Evolutionary conservation across 768 basidiomycete species (phyloP).

Genomic region (Gloeopeniophorella convolvens): DNA sequence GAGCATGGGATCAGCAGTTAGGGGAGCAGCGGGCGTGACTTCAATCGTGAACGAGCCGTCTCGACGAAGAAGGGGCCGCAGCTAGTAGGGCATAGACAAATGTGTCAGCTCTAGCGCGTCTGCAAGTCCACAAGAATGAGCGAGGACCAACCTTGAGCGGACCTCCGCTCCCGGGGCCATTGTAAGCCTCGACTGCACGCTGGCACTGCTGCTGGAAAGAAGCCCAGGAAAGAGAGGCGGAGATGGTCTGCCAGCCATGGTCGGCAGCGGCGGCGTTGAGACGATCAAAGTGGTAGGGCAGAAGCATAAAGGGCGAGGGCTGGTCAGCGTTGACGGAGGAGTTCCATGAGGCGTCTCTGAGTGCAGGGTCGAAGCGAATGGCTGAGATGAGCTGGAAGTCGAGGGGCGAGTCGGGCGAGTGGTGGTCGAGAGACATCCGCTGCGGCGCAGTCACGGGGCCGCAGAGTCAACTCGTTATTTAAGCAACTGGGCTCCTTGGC

Average conservation of each 20-base stretch:
- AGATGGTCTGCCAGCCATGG: conserved; percentile 45
- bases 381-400: conserved; percentile 41
- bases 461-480: background rate
- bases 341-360: conserved; percentile 51
- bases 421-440: background rate
- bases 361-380: conserved; percentile 49
- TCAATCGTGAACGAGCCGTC: conserved; percentile 2
- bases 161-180: conserved; percentile 1
- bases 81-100: conserved; percentile 28
- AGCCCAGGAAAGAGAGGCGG: conserved; percentile 32
- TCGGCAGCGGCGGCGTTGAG: conserved; percentile 42
- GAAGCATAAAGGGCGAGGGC: conserved; percentile 55
- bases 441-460: background rate
- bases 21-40: conserved; percentile 21
- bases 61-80: conserved; percentile 39
- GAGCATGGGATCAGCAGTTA: conserved; percentile 22
- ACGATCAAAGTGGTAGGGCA: conserved; percentile 55
- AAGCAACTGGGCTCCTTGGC: conserved; percentile 7
- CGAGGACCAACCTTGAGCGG: conserved; percentile 15
- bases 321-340: conserved; percentile 37
- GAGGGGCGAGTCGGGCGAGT: background rate
- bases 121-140: background rate
- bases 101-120: background rate
- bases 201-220: conserved; percentile 41
- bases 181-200: conserved; percentile 30